These are phyloP conservation scores for Westerdykella aurantiaca DNA, from an alignment of 2,329 filamentous ascomycete genomes.

Conservation along the genomic window DNA sequence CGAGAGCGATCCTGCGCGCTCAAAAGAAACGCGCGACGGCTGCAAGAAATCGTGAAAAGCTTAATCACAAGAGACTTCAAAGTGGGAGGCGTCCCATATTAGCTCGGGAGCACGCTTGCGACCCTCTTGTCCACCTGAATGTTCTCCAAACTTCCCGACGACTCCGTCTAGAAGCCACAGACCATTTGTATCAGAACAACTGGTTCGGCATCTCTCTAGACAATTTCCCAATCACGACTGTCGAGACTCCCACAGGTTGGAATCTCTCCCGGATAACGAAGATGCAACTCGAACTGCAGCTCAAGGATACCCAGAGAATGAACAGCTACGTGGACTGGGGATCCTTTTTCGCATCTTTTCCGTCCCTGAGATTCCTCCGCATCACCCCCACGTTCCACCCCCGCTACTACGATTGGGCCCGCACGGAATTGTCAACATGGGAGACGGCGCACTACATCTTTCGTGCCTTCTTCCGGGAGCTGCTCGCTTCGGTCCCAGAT, in stretches of 20 bases:
- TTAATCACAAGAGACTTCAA: constrained; percentile 20
- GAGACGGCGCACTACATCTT: constrained; percentile 18
- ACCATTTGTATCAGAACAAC: constrained; percentile 24
- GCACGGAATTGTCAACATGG: constrained; percentile 20
- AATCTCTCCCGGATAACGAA: constrained; percentile 17
- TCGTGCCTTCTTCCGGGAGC: constrained; percentile 25
- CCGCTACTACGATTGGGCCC: constrained; percentile 27
- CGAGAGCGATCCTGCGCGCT: constrained; percentile 17
- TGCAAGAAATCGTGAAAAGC: constrained; percentile 16
- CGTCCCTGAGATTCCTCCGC: constrained; percentile 16
- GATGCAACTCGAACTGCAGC: constrained; percentile 23
- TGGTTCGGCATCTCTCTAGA: constrained; percentile 25
- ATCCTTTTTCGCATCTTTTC: constrained; percentile 19
- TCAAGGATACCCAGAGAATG: constrained; percentile 29
- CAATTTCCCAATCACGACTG: constrained; percentile 15
- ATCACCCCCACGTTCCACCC: constrained; percentile 24
- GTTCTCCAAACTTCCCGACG: constrained; percentile 17
- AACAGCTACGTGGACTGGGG: constrained; percentile 29
- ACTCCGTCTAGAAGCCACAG: constrained; percentile 21
- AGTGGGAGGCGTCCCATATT: constrained; percentile 16
- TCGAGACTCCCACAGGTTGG: constrained; percentile 25
- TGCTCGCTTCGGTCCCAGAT: constrained; percentile 17
- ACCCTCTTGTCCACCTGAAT: constrained; percentile 18
- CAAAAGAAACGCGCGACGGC: constrained; percentile 22
- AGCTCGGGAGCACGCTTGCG: constrained; percentile 8